Conservation (phyloP, 2,329 filamentous ascomycete genomes). For the Pyricularia sp. region DNA sequence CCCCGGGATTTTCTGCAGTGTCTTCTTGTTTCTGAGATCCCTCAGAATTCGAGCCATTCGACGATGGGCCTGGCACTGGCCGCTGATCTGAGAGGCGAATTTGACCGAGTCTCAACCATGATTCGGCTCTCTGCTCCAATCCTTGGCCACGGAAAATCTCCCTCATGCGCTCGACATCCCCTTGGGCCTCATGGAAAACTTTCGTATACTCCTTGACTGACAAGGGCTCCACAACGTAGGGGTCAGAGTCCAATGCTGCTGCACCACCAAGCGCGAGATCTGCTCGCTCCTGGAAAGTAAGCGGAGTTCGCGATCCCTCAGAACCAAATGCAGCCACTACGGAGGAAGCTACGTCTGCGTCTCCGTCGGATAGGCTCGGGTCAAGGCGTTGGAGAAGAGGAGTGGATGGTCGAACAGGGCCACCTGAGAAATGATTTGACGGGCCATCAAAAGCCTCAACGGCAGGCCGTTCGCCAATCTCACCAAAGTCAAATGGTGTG, state of each 20-base stretch:
- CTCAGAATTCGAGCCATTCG: background rate
- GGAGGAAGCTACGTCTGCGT: background rate
- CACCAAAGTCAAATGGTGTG: background rate
- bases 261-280: background rate
- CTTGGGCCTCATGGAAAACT: slow-evolving; percentile 46
- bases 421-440: background rate
- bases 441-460: background rate
- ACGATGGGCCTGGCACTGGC: background rate
- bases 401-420: background rate
- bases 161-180: slow-evolving; percentile 44
- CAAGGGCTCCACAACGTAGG: background rate
- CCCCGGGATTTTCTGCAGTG: background rate
- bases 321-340: background rate
- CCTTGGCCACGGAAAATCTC: slow-evolving; percentile 49
- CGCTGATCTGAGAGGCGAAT: background rate
- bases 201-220: slow-evolving; percentile 32
- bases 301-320: background rate
- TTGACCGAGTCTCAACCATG: slow-evolving; percentile 37
- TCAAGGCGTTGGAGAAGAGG: background rate
- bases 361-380: background rate
- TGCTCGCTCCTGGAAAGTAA: background rate
- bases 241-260: background rate
- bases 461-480: background rate
- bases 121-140: slow-evolving; percentile 42
- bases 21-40: background rate